Percentiles rank a stretch among this genome's conserved stretches.
Evolutionary conservation across 805 yeast genomes (phyloP).

Genomic region (Huiozyma naganishii): DNA sequence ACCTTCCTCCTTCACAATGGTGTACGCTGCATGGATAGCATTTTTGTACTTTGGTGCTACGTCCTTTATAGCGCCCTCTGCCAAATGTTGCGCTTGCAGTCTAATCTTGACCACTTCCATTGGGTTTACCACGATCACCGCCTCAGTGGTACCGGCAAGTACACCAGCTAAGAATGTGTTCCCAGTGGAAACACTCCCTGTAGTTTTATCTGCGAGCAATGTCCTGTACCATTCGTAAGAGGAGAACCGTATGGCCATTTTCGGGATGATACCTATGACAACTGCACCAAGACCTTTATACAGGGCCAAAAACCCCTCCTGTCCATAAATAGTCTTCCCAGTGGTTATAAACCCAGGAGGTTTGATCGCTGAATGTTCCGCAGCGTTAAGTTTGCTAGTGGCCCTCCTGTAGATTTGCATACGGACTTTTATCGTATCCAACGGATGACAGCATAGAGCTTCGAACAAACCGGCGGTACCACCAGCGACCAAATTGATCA

Average conservation of each 20-base stretch:
- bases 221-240: conserved; percentile 84
- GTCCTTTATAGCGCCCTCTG: conserved; percentile 4
- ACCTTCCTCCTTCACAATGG: conserved; percentile 87
- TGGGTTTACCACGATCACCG: conserved; percentile 88
- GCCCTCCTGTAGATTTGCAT: conserved; percentile 81
- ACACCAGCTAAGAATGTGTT: conserved; percentile 86
- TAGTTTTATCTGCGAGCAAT: conserved; percentile 44
- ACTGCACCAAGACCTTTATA: conserved; percentile 97
- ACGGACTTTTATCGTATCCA: conserved; percentile 93
- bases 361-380: conserved; percentile 27
- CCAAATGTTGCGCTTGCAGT: conserved; percentile 85
- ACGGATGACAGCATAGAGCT: conserved; percentile 97
- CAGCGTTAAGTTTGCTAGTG: conserved; percentile 32
- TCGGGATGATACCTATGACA: conserved; percentile 92
- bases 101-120: conserved; percentile 96
- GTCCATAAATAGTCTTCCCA: conserved; percentile 63
- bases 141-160: conserved; percentile 95
- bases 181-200: conserved; percentile 59
- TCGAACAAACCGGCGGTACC: conserved; percentile 96
- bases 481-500: conserved; percentile 75
- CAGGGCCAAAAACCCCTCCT: conserved; percentile 76
- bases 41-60: conserved; percentile 45
- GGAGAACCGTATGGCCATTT: conserved; percentile 94
- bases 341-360: conserved; percentile 82
- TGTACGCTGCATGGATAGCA: conserved; percentile 82